Evolutionary conservation across 306 rosid species (phyloP), one percentile per base, ranked within the genome.

Genomic region (Cicer pinnatifidum): DNA sequence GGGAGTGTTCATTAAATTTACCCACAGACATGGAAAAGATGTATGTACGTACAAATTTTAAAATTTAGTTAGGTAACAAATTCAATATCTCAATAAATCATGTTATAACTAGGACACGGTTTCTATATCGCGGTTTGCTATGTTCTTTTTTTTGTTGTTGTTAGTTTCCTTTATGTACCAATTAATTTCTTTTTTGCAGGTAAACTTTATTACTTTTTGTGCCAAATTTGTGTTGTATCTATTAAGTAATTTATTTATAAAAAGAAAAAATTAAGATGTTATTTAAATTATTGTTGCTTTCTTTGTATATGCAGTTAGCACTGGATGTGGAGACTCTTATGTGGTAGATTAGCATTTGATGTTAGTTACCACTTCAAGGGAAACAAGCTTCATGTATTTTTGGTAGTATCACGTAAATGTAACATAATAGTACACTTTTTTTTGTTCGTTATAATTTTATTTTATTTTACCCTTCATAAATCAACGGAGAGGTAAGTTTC

Each of bases 1-100:
- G 1, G 35, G 35, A 3, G 5, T 28, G 35, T 28, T 28, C 35
- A 28, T 28, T 28, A 28, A 28, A n/a, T 12, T 50, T 50, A n/a
- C 54, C n/a, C 19, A 50, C 8, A 0, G 54, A 12, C 1, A 48
- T 12, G 17, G 8, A 48, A 48, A 6, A 10, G 6, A 10, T 38
- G 59, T 43, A 19, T 66, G 9, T 2, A 16, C 11, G 69, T 57
- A 57, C 17, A 6, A 19, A 20, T 59, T 35, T 10, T 54, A 16
- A 77, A 58, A 38, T 12, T 58, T 47, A 11, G 81, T 77, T 69
- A 60, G 76, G 81, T 68, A 17, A 46, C 44, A 45, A 58, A 67
- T 67, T 68, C 69, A 77, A 69, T 57, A 45, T 57, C 20, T 3
- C 2, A 46, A 7, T 15, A 41, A 15, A 10, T n/a, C 67, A 12